Conservation (phyloP, 106 monocot genomes). For the Phalaenopsis aphrodite region DNA sequence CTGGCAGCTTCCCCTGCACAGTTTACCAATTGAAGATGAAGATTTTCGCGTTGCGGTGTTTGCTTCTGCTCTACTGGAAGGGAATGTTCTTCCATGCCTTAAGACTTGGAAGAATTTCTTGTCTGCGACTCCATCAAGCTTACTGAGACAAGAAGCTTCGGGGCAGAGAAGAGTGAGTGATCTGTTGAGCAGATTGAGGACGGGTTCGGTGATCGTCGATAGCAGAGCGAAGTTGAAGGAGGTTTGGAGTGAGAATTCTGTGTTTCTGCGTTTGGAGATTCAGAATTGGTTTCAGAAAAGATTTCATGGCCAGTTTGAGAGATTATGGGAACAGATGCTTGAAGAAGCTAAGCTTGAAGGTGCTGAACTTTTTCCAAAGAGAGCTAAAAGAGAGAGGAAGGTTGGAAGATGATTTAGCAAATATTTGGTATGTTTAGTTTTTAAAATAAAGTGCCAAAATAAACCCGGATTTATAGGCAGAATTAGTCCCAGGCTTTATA, state of each 20-base stretch:
- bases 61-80: conserved; percentile 79
- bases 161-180: conserved; percentile 72
- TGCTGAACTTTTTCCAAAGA: conserved; percentile 52
- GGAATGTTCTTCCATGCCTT: conserved; percentile 74
- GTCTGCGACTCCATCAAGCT: conserved; percentile 40
- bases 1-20: conserved; percentile 81
- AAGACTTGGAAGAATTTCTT: conserved; percentile 38
- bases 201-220: conserved; percentile 38
- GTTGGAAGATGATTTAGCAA: not conserved
- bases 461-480: too few relatives aligned
- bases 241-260: conserved; percentile 53
- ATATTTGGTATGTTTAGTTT: not conserved
- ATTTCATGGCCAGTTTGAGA: conserved; percentile 36
- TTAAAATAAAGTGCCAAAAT: too few relatives aligned
- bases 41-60: conserved; percentile 48
- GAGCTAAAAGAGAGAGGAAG: conserved; percentile 29
- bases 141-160: conserved; percentile 55
- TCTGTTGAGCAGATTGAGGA: conserved; percentile 52
- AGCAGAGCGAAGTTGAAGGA: conserved; percentile 52
- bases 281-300: conserved; percentile 61
- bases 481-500: too few relatives aligned
- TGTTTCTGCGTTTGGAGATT: conserved; percentile 44
- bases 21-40: conserved; percentile 45
- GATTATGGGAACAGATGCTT: conserved; percentile 63
- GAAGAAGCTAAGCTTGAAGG: conserved; percentile 35